phyloP scores from a whole-genome alignment of 2,329 filamentous ascomycete species.

The Fusarium pseudograminearum region DNA sequence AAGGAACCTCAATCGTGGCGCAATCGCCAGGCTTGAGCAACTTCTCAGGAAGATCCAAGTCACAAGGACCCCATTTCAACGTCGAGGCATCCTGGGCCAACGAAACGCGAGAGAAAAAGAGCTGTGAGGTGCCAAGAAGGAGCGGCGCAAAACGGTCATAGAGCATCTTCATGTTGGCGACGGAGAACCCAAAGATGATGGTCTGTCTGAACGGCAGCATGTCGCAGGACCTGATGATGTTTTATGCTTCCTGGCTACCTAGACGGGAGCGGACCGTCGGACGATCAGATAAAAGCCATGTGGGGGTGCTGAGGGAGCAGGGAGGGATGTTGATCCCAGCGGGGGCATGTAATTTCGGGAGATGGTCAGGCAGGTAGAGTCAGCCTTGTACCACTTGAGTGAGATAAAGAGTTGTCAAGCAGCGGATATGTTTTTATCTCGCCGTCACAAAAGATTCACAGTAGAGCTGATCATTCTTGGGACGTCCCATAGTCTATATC shows the following conservation, averaged over 20 bases:
- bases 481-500: too few relatives aligned
- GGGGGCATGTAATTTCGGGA: not conserved
- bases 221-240: not conserved
- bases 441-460: not conserved
- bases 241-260: not conserved
- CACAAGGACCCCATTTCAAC: conserved; percentile 17
- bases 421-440: not conserved
- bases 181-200: not conserved
- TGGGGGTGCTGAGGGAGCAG: not conserved
- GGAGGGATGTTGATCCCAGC: conserved; percentile 6
- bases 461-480: not conserved
- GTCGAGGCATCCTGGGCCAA: not conserved
- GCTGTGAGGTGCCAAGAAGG: conserved; percentile 6
- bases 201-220: not conserved
- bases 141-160: conserved; percentile 2
- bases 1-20: conserved; percentile 52
- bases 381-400: not conserved
- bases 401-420: not conserved
- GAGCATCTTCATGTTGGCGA: not conserved
- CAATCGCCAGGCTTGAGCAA: conserved; percentile 46
- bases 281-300: conserved; percentile 3
- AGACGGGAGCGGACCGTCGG: not conserved
- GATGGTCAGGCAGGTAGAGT: not conserved
- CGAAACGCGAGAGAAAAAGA: not conserved
- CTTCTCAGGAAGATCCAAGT: conserved; percentile 15